phyloP scores from a whole-genome alignment of 352 stramenopile species.

The Phytophthora europaea region DNA sequence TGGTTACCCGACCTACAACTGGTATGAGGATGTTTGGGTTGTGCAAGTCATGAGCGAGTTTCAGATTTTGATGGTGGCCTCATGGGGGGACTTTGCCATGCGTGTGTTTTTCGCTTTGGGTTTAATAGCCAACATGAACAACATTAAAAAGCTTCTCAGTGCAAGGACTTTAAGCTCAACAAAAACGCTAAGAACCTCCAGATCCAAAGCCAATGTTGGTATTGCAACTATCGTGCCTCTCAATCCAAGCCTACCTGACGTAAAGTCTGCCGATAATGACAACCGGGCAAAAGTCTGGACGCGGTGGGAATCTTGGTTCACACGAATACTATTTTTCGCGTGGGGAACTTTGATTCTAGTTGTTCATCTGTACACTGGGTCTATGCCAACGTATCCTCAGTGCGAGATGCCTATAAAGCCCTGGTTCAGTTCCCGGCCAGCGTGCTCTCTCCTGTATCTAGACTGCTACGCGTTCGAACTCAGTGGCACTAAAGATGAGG shows the following conservation, averaged over 20 bases:
- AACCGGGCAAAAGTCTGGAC: neutral
- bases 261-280: neutral
- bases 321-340: slow-evolving; percentile 19
- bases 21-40: slow-evolving; percentile 36
- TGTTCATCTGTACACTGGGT: slow-evolving; percentile 31
- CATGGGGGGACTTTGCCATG: slow-evolving; percentile 43
- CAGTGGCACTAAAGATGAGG: neutral
- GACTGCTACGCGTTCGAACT: slow-evolving; percentile 21
- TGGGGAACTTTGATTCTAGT: slow-evolving; percentile 33
- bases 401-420: slow-evolving; percentile 43
- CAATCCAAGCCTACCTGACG: neutral
- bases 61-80: slow-evolving; percentile 46
- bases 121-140: slow-evolving; percentile 41
- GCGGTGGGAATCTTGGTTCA: slow-evolving; percentile 1
- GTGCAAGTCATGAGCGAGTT: slow-evolving; percentile 38
- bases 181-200: neutral
- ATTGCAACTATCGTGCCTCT: neutral
- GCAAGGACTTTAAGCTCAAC: neutral
- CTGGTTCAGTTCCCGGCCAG: slow-evolving; percentile 32
- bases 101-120: slow-evolving; percentile 50
- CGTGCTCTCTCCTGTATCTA: slow-evolving; percentile 41
- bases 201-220: neutral
- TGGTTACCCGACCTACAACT: slow-evolving; percentile 18
- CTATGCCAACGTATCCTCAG: neutral
- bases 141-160: slow-evolving; percentile 42